These are phyloP conservation scores for Prunus mume DNA, from an alignment of 306 rosid genomes.

Conservation along the genomic window DNA sequence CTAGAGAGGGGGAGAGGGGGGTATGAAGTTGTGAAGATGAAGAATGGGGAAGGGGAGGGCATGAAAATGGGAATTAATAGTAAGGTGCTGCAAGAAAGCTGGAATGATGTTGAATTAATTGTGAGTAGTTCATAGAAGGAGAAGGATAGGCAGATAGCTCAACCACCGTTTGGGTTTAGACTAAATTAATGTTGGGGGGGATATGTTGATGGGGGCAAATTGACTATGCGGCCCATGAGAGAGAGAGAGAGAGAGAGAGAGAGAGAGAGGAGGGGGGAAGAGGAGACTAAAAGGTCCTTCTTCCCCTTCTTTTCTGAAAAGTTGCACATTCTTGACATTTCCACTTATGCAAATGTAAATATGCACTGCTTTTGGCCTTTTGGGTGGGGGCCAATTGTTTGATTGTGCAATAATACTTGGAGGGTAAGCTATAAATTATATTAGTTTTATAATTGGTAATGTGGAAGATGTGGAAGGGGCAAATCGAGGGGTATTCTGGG, in stretches of 20 bases:
- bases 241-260: background rate
- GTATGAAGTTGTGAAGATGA: background rate
- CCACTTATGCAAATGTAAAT: background rate
- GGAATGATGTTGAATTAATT: constrained; percentile 38
- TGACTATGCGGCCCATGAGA: background rate
- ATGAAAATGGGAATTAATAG: background rate
- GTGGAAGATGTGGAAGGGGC: background rate
- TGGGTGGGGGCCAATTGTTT: background rate
- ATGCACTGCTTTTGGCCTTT: background rate
- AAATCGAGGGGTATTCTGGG: background rate
- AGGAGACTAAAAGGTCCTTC: background rate
- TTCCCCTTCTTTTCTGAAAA: background rate
- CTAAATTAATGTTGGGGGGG: background rate
- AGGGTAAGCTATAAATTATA: background rate
- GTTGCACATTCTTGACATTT: constrained; percentile 3
- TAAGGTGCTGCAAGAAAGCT: constrained; percentile 19
- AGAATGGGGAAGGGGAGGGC: background rate
- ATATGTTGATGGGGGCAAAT: background rate
- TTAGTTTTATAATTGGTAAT: background rate
- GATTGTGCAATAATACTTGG: background rate
- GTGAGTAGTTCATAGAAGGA: constrained; percentile 32
- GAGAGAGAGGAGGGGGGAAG: no score
- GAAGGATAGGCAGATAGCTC: constrained; percentile 34
- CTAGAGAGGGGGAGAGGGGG: background rate
- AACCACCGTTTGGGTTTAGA: constrained; percentile 33